Percentiles rank a stretch among this genome's conserved stretches.
phyloP scores from a whole-genome alignment of 2,329 filamentous ascomycete species.

The Cercospora nicotianae region DNA sequence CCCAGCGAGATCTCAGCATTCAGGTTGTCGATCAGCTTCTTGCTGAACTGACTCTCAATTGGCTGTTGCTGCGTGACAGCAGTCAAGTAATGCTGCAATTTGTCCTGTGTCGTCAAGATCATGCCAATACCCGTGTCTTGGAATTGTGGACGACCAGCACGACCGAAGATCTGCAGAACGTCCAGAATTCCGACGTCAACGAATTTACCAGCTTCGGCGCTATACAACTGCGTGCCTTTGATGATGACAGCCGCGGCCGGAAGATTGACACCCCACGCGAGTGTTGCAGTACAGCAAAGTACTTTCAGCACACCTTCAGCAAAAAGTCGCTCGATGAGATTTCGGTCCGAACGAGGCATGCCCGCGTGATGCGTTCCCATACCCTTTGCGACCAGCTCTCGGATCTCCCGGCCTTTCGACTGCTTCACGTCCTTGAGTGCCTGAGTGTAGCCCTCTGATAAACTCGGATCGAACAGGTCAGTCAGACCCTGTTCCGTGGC shows the following conservation, averaged over 20 bases:
- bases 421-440: constrained; percentile 82
- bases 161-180: constrained; percentile 96
- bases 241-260: constrained; percentile 95
- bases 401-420: constrained; percentile 80
- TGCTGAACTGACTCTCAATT: constrained; percentile 94
- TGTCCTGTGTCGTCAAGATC: constrained; percentile 96
- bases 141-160: constrained; percentile 95
- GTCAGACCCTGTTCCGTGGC: constrained; percentile 76
- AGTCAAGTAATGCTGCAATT: constrained; percentile 83
- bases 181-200: constrained; percentile 95
- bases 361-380: constrained; percentile 95
- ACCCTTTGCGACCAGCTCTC: constrained; percentile 86
- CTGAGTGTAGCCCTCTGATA: constrained; percentile 75
- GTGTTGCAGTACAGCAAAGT: constrained; percentile 94
- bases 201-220: constrained; percentile 93
- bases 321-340: constrained; percentile 92
- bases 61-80: constrained; percentile 95
- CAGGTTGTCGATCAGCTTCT: constrained; percentile 91
- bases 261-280: constrained; percentile 98
- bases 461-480: constrained; percentile 78
- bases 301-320: constrained; percentile 91
- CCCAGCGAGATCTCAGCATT: constrained; percentile 93
- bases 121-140: constrained; percentile 97
- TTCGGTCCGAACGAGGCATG: constrained; percentile 91
- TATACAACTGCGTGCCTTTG: constrained; percentile 97